A percentile compares a stretch with the other conserved stretches of the same genome.
Conservation (phyloP, 2,329 filamentous ascomycete genomes). For the Exutisphaerella laricina region DNA sequence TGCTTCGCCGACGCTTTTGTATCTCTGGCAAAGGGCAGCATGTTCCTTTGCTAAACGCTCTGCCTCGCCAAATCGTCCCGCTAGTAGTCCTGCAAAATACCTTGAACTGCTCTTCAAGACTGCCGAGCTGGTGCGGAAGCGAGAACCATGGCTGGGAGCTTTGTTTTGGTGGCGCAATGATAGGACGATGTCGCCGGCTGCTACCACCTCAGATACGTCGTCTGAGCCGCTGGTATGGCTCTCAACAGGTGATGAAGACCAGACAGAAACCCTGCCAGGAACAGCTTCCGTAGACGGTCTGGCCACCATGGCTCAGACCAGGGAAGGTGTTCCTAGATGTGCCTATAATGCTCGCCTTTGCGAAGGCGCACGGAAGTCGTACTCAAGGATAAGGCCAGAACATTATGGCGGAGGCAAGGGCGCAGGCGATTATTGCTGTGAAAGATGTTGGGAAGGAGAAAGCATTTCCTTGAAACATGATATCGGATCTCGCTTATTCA, state of each 20-base stretch:
- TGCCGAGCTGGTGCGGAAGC: constrained; percentile 57
- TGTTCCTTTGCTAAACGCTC: constrained; percentile 50
- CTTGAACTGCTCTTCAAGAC: constrained; percentile 57
- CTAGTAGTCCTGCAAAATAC: constrained; percentile 65
- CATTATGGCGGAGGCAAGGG: constrained; percentile 33
- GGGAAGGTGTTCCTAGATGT: background rate
- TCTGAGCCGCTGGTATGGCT: background rate
- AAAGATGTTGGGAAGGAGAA: no score
- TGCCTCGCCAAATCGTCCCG: constrained; percentile 59
- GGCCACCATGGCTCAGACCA: background rate
- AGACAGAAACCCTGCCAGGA: background rate
- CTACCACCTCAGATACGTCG: constrained; percentile 47
- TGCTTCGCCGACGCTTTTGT: constrained; percentile 40
- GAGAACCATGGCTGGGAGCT: constrained; percentile 49
- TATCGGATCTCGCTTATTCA: no score
- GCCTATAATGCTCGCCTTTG: background rate
- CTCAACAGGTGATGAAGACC: background rate
- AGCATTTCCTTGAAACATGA: no score
- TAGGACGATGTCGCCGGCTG: constrained; percentile 60
- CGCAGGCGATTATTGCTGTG: background rate
- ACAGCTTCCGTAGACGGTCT: background rate
- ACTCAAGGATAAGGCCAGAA: constrained; percentile 48
- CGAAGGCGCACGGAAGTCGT: no score
- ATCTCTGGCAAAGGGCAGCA: constrained; percentile 44
- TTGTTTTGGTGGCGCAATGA: constrained; percentile 60